Evolutionary conservation across 2,329 filamentous ascomycete genomes (phyloP).

Genomic region (Paradendryphiella salina): DNA sequence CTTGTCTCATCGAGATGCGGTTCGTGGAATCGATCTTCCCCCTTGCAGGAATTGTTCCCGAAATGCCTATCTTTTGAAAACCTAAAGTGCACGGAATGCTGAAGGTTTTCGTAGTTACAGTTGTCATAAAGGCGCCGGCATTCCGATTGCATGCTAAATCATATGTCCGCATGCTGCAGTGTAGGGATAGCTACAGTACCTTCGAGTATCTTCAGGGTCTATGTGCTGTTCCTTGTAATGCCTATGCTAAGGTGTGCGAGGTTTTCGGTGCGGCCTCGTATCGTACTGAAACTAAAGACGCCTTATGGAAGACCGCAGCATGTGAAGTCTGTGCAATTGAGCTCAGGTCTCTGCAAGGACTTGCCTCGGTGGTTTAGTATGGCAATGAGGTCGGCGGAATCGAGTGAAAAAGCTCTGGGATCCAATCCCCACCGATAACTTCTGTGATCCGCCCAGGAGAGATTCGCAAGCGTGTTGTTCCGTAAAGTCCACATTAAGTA

Average conservation of each 20-base stretch:
- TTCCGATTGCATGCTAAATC: constrained; percentile 12
- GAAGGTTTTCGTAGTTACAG: too few relatives aligned
- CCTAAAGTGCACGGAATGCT: too few relatives aligned
- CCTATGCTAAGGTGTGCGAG: constrained; percentile 19
- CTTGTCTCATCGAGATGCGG: constrained; percentile 8
- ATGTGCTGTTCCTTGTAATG: constrained; percentile 19
- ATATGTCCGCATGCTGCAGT: constrained; percentile 14
- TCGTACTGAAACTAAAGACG: constrained; percentile 1
- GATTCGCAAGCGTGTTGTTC: constrained; percentile 12
- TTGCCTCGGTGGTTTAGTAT: too few relatives aligned
- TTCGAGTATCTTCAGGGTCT: constrained; percentile 16
- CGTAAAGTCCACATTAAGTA: constrained; percentile 7
- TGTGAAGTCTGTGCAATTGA: too few relatives aligned
- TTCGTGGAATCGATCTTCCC: constrained; percentile 12
- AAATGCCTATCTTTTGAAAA: too few relatives aligned
- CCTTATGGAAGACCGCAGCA: background rate
- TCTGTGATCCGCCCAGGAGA: background rate
- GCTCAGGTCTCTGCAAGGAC: too few relatives aligned
- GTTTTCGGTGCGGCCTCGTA: constrained; percentile 7
- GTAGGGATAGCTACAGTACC: constrained; percentile 9
- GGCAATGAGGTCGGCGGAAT: too few relatives aligned
- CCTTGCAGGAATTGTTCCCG: background rate
- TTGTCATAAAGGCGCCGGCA: background rate
- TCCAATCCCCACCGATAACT: too few relatives aligned
- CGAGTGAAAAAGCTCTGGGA: too few relatives aligned